Conservation (phyloP, 495 filamentous ascomycete species). For the Letharia lupina region DNA sequence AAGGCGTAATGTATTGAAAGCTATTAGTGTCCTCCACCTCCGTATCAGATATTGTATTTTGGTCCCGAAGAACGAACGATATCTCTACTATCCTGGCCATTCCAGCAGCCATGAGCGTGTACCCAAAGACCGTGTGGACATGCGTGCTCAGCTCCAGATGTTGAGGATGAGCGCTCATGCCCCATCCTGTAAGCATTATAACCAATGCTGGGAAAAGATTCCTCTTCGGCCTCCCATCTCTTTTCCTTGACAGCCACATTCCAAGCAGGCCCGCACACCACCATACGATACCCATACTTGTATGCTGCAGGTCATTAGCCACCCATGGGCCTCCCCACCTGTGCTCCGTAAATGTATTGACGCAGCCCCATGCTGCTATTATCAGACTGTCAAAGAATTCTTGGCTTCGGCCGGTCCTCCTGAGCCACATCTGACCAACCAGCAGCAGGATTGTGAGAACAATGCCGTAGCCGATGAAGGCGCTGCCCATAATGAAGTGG, state of each 20-base stretch:
- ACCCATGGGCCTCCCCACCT: conserved; percentile 86
- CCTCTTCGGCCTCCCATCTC: conserved; percentile 76
- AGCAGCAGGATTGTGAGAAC: conserved; percentile 77
- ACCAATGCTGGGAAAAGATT: conserved; percentile 91
- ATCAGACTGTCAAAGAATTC: conserved; percentile 94
- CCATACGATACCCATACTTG: conserved; percentile 95
- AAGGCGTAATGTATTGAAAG: conserved; percentile 88
- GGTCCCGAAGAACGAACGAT: conserved; percentile 74
- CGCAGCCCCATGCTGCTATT: conserved; percentile 88
- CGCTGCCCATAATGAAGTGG: conserved; percentile 97
- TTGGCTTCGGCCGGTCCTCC: conserved; percentile 76
- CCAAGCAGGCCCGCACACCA: conserved; percentile 89
- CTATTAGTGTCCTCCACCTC: conserved; percentile 65
- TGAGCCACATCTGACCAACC: conserved; percentile 81
- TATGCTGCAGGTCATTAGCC: conserved; percentile 94
- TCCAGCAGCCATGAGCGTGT: conserved; percentile 88
- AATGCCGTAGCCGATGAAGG: conserved; percentile 92
- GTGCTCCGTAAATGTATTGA: conserved; percentile 98
- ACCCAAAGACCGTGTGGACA: conserved; percentile 89
- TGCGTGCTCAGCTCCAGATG: conserved; percentile 71
- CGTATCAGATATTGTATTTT: conserved; percentile 41
- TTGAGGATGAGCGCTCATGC: conserved; percentile 86
- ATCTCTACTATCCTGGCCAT: conserved; percentile 82
- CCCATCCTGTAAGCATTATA: conserved; percentile 88
- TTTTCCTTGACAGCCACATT: conserved; percentile 78